Percentiles rank a stretch among this genome's conserved stretches.
Conservation (phyloP, 345 rosid species). For the Pseudoturritis turrita region DNA sequence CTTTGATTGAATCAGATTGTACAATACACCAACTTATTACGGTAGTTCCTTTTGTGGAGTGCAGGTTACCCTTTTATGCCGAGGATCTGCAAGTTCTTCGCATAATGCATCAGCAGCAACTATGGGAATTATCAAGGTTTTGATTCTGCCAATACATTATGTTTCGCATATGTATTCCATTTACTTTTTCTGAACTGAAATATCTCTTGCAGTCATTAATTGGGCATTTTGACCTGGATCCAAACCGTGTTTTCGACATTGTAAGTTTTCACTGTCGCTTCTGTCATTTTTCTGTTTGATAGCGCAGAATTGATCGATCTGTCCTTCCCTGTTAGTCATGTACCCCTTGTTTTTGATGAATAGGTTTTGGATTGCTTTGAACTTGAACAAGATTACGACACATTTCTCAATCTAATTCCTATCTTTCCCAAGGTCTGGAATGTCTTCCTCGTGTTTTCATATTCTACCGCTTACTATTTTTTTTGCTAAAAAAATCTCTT, state of each 20-base stretch:
- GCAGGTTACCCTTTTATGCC: conserved; percentile 90
- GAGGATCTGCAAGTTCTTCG: conserved; percentile 62
- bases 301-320: conserved; percentile 1
- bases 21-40: conserved; percentile 10
- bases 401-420: conserved; percentile 84
- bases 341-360: conserved; percentile 22
- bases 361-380: conserved; percentile 97
- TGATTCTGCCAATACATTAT: conserved; percentile 11
- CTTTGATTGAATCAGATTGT: conserved; percentile 3
- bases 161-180: neutral
- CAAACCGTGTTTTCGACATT: conserved; percentile 97
- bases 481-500: conserved; percentile 20
- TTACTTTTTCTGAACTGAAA: conserved; percentile 25
- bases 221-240: conserved; percentile 99
- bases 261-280: conserved; percentile 49
- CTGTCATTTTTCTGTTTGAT: conserved; percentile 15
- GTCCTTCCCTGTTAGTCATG: conserved; percentile 10
- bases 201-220: conserved; percentile 77
- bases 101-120: conserved; percentile 65
- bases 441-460: conserved; percentile 12
- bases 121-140: conserved; percentile 93
- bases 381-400: conserved; percentile 66
- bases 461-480: neutral
- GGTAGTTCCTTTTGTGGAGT: conserved; percentile 19
- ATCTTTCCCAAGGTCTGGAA: conserved; percentile 84